Base-by-base conservation (phyloP, 2,329 filamentous ascomycete species). In the Endoconidiophora polonica region DNA sequence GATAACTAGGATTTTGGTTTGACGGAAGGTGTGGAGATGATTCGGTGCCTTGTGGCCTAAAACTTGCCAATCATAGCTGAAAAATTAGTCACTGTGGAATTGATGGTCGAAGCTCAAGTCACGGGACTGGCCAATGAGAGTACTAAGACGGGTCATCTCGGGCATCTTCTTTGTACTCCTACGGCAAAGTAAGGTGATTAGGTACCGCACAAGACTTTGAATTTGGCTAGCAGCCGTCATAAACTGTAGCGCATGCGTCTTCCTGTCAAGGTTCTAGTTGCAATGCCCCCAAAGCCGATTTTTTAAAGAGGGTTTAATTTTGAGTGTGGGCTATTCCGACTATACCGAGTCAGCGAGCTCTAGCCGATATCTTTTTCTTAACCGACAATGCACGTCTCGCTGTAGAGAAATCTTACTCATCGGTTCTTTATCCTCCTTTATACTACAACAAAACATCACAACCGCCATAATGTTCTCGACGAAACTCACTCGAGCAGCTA, bases 401-500 rank as follows among this genome's bases (percentile, higher is more conserved):
- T 33, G 29, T 33, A 33, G 16, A 18, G 16, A 43, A 22, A 16
- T 14, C 36, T 44, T 29, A 10, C 37, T 18, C 10, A 6, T 40
- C 20, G 23, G 20, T 22, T 33, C 29, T 33, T 33, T 33, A 12
- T 18, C 9, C 12, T 33, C 12, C 29, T 33, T 33, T 33, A 12
- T 33, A 33, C 5, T 33, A 3, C 29, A 33, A 3, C 16, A 46
- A 45, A 38, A 22, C 23, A 37, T 18, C 37, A 40, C 20, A 22
- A 24, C 22, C 16, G 46, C 42, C 44, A 53, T 46, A 44, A 70
- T 70, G 68, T 56, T 70, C 48, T 68, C 68, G 52, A 66, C 69
- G 60, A 62, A 62, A 57, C 57, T 67, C 55, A 59, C 66, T 54
- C 66, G 63, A 40, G 65, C 67, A 44, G 64, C 67, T 56, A 66